Base-by-base conservation (phyloP, 1,139 yeast species). In the Lipomyces yarrowii region DNA sequence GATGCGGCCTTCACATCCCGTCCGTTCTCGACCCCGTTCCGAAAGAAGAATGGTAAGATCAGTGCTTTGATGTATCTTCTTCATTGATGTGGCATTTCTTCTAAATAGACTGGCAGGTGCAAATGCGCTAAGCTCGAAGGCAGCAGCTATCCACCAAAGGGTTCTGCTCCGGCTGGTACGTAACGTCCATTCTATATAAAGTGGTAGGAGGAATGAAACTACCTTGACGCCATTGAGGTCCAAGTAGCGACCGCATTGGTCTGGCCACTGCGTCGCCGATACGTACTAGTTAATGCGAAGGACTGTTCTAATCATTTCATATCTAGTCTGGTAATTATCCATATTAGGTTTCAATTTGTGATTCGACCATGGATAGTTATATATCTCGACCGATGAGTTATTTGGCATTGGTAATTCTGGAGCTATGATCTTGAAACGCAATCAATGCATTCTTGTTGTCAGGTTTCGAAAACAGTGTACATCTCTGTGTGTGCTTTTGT, bases 1-100 rank as follows among this genome's bases (percentile, higher is more conserved):
- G 71, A 52, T 69, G 71, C 39, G 71, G 71, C 26, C 54, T 57
- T 53, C 71, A 69, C 35, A 69, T 69, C 30, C 71, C 71, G 15
- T 64, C 71, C 18, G 71, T 70, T 21, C 53, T 69, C 57, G 71
- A 66, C 42, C n/a, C 61, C 8, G 69, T 70, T 39, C 70, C 71
- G 26, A 32, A 69, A 63, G 33, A 64, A n/a, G 67, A 69, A 39
- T 69, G 71, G 71, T 69, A 60, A 6, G n/a, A 37, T n/a, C 15
- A 2, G 15, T 37, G 2, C 15, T 8, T 54, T 46, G 23, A 30
- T 23, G 1, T 15, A 13, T 18, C 30, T 30, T 39, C 11, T 21
- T 52, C 53, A 13, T 18, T 30, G 15, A 13, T 18, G 8, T 3
- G 11, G 21, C 26, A 52, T 52, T n/a, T 52, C 55, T 52, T 52